Percentiles rank a stretch among this genome's conserved stretches.
These are phyloP conservation scores for Penicillium thymicola DNA, from an alignment of 2,329 filamentous ascomycete species.

Conservation along the genomic window DNA sequence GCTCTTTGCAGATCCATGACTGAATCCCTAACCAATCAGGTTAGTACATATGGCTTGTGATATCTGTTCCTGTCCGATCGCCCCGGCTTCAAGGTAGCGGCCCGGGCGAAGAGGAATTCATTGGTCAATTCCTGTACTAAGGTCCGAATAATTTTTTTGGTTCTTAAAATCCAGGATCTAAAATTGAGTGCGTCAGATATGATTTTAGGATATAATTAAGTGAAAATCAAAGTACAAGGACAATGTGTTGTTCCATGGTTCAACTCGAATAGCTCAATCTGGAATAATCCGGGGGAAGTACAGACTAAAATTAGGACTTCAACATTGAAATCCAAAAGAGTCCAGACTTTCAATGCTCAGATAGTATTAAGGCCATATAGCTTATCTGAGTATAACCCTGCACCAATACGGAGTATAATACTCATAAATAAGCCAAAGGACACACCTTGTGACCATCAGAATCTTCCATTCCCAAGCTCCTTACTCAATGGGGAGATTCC, in stretches of 20 bases:
- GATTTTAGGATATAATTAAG: neutral
- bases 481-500: constrained; percentile 11
- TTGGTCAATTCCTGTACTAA: constrained; percentile 1
- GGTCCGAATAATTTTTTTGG: neutral
- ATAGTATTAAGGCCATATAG: neutral
- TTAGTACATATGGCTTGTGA: neutral
- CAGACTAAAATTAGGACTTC: neutral
- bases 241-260: neutral
- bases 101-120: neutral
- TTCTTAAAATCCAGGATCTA: neutral
- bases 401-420: neutral
- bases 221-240: neutral
- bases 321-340: neutral
- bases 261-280: neutral
- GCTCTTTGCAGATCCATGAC: neutral
- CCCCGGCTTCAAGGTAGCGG: neutral
- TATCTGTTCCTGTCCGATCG: constrained; percentile 3
- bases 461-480: constrained; percentile 8
- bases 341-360: neutral
- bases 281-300: neutral
- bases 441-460: constrained; percentile 5
- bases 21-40: neutral
- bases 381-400: constrained; percentile 1
- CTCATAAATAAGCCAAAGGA: neutral
- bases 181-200: neutral